These are phyloP conservation scores for Spergularia marina DNA, from an alignment of 148 eudicot species.

Conservation along the genomic window DNA sequence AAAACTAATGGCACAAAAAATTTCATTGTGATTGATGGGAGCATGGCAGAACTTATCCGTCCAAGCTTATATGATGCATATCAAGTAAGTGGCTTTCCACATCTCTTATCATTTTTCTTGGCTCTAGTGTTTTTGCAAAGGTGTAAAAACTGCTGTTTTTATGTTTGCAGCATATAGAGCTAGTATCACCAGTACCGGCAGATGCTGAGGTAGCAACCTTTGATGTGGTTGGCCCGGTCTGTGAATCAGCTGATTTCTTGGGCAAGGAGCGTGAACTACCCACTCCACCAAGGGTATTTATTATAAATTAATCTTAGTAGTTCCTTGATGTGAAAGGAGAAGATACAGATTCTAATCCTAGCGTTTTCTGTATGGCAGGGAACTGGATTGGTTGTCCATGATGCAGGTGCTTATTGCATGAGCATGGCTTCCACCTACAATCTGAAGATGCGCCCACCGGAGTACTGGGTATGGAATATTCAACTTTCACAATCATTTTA, in stretches of 20 bases:
- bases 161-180: conserved; percentile 76
- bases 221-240: conserved; percentile 97
- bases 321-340: neutral
- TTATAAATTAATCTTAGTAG: neutral
- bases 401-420: conserved; percentile 99
- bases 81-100: conserved; percentile 50
- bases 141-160: neutral
- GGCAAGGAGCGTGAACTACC: conserved; percentile 90
- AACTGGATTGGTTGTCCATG: conserved; percentile 87
- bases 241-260: conserved; percentile 96
- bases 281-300: conserved; percentile 60
- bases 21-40: conserved; percentile 87
- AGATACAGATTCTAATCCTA: neutral
- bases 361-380: conserved; percentile 46
- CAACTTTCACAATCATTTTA: neutral
- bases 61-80: conserved; percentile 95
- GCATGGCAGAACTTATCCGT: conserved; percentile 97
- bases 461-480: conserved; percentile 73
- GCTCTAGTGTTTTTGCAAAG: neutral
- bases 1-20: conserved; percentile 93
- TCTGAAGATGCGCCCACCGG: conserved; percentile 99
- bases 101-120: neutral
- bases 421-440: conserved; percentile 99
- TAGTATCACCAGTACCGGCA: conserved; percentile 65
- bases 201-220: conserved; percentile 64